A percentile compares a stretch with the other conserved stretches of the same genome.
Evolutionary conservation across 768 basidiomycete genomes (phyloP).

Genomic region (Trichaptum fuscoviolaceum): DNA sequence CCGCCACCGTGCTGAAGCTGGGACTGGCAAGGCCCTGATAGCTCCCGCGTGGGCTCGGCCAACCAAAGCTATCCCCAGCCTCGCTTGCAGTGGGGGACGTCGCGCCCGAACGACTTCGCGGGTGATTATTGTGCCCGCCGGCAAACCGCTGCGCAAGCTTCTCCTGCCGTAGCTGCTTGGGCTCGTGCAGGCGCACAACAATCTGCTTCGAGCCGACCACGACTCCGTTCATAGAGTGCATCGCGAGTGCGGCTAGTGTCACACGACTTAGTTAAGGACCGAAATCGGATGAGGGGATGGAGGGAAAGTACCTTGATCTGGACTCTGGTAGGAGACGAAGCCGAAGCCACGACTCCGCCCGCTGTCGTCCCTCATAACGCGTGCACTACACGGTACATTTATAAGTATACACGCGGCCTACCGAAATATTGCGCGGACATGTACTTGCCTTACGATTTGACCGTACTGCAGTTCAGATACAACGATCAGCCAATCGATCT

Average conservation of each 20-base stretch:
- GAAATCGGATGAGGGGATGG: slow-evolving; percentile 4
- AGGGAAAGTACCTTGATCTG: slow-evolving; percentile 63
- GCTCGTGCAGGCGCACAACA: slow-evolving; percentile 85
- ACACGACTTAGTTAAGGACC: slow-evolving; percentile 7
- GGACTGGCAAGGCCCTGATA: neutral
- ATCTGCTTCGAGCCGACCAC: slow-evolving; percentile 70
- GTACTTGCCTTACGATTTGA: slow-evolving; percentile 73
- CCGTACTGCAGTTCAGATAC: slow-evolving; percentile 54
- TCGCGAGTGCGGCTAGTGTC: slow-evolving; percentile 56
- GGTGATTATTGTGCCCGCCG: slow-evolving; percentile 68
- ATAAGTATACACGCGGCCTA: neutral
- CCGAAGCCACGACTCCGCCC: slow-evolving; percentile 86
- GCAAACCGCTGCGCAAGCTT: slow-evolving; percentile 77
- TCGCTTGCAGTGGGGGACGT: slow-evolving; percentile 83
- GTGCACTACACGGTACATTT: slow-evolving; percentile 49
- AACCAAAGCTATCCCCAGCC: slow-evolving; percentile 72
- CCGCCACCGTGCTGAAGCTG: neutral
- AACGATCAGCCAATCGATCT: slow-evolving; percentile 5
- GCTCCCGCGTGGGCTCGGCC: slow-evolving; percentile 59
- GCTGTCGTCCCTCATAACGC: slow-evolving; percentile 84
- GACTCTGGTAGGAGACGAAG: slow-evolving; percentile 82
- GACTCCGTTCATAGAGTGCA: slow-evolving; percentile 78
- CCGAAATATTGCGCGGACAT: slow-evolving; percentile 3
- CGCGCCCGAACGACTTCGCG: slow-evolving; percentile 74
- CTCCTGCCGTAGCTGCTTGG: slow-evolving; percentile 86